phyloP scores from a whole-genome alignment of 2,329 filamentous ascomycete genomes.

The Ophidiomyces ophidiicola region DNA sequence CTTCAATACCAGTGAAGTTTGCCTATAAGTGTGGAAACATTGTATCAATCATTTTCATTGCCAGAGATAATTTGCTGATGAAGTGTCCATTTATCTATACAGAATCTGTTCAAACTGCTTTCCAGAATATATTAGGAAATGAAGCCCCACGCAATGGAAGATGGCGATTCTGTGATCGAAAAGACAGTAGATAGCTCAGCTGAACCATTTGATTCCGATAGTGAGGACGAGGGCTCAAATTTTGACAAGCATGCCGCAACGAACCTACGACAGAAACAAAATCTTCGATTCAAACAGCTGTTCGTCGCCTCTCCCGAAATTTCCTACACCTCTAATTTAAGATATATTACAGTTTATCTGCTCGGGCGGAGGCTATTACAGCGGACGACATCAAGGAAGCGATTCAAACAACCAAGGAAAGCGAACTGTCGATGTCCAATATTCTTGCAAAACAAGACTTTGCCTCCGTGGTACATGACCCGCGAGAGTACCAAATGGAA shows the following conservation, averaged over 20 bases:
- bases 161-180: not conserved
- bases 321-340: conserved; percentile 7
- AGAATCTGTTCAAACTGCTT: no score
- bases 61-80: no score
- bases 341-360: conserved; percentile 23
- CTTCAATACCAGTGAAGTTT: no score
- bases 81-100: no score
- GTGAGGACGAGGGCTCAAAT: conserved; percentile 18
- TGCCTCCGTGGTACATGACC: conserved; percentile 55
- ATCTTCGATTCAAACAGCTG: conserved; percentile 40
- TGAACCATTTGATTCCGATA: conserved; percentile 20
- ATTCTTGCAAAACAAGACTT: conserved; percentile 43
- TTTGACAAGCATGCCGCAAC: conserved; percentile 20
- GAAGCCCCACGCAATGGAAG: no score
- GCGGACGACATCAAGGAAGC: conserved; percentile 29
- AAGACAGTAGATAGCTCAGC: not conserved
- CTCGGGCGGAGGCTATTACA: conserved; percentile 34
- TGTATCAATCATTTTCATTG: no score
- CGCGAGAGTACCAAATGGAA: conserved; percentile 83
- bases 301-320: conserved; percentile 20
- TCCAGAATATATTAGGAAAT: no score
- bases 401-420: conserved; percentile 26
- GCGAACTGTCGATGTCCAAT: conserved; percentile 43
- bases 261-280: conserved; percentile 40
- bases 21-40: no score